These are phyloP conservation scores for Entrophospora sp. DNA, from an alignment of 192 early-diverging fungal genomes.

Conservation along the genomic window DNA sequence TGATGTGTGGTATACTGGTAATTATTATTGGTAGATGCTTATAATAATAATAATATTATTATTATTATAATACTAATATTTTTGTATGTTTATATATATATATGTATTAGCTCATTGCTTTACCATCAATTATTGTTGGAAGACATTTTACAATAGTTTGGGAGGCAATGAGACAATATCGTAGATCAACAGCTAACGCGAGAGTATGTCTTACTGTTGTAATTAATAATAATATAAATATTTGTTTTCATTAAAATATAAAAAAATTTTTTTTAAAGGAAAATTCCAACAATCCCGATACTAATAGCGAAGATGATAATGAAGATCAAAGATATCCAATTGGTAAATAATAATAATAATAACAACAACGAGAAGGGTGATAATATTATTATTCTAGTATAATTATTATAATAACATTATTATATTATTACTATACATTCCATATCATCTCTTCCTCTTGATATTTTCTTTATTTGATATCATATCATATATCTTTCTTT, in stretches of 20 bases:
- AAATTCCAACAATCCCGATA: neutral
- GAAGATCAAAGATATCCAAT: no score
- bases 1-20: constrained; percentile 71
- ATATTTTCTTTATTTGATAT: neutral
- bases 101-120: constrained; percentile 51
- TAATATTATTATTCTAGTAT: no score
- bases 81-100: neutral
- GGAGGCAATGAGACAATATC: constrained; percentile 56
- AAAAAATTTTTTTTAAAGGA: neutral
- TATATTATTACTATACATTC: no score
- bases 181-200: constrained; percentile 21
- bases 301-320: no score
- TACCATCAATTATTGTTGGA: constrained; percentile 80
- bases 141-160: constrained; percentile 76
- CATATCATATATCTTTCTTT: neutral
- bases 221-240: constrained; percentile 19
- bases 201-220: constrained; percentile 11
- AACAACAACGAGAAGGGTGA: no score
- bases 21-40: neutral
- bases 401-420: no score
- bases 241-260: no score
- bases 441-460: neutral
- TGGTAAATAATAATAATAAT: no score
- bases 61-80: neutral
- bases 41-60: neutral